Evolutionary conservation across 2,329 filamentous ascomycete species (phyloP).

Genomic region (Diaporthe australafricana): DNA sequence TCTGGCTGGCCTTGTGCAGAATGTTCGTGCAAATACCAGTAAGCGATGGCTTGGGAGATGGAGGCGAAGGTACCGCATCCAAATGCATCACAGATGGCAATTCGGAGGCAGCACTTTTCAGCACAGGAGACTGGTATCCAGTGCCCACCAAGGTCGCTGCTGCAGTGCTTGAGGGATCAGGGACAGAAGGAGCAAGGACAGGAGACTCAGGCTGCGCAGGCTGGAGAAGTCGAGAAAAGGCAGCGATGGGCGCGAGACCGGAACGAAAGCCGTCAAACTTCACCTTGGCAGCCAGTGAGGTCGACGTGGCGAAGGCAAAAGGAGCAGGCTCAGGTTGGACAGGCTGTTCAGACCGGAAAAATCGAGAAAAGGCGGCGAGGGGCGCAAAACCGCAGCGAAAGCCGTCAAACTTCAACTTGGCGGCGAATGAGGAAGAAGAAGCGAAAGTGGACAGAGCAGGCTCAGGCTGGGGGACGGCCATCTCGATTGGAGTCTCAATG

Average conservation of each 20-base stretch:
- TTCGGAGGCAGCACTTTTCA: too few species aligned
- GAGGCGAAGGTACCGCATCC: background rate
- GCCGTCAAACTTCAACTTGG: conserved; percentile 16
- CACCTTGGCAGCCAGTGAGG: too few species aligned
- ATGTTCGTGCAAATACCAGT: background rate
- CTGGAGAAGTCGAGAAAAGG: too few species aligned
- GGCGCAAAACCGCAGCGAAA: conserved; percentile 6
- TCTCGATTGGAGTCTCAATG: background rate
- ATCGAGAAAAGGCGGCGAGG: background rate
- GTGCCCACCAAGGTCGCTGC: too few species aligned
- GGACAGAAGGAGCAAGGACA: too few species aligned
- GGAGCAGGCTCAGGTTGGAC: background rate
- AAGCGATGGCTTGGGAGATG: background rate
- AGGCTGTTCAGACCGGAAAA: background rate
- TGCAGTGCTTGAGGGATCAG: too few species aligned
- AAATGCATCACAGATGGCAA: too few species aligned
- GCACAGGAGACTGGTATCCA: too few species aligned
- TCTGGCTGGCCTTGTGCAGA: background rate
- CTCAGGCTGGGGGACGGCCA: background rate
- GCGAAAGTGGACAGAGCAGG: background rate
- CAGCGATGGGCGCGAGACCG: too few species aligned
- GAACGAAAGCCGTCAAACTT: too few species aligned
- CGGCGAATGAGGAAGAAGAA: background rate
- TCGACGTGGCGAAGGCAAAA: too few species aligned
- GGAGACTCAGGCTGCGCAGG: too few species aligned